phyloP scores from a whole-genome alignment of 2,329 filamentous ascomycete species.

The Curvularia sp. region DNA sequence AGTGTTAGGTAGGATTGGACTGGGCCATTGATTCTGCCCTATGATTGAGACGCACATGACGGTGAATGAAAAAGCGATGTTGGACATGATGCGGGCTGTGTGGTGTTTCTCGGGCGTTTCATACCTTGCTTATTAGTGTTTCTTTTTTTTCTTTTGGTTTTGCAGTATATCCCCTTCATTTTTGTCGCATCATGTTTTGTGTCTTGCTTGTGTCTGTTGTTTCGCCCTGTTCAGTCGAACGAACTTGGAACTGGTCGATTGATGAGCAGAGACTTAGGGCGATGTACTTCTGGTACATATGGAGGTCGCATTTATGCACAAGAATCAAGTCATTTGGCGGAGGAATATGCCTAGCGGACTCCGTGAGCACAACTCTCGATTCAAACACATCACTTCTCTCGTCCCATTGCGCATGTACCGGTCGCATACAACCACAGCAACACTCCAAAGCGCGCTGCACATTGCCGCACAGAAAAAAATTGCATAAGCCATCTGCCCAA shows the following conservation, averaged over 20 bases:
- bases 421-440: background rate
- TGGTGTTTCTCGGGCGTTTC: background rate
- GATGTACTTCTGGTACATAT: background rate
- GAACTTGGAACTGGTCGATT: background rate
- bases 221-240: background rate
- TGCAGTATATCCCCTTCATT: background rate
- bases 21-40: background rate
- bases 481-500: background rate
- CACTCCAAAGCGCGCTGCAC: background rate
- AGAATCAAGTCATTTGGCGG: background rate
- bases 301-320: background rate
- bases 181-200: background rate
- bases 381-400: background rate
- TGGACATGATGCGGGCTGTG: background rate
- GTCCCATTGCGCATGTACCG: background rate
- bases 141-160: background rate
- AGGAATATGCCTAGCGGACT: background rate
- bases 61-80: background rate
- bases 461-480: background rate
- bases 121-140: background rate
- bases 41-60: background rate
- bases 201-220: background rate
- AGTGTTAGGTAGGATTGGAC: too few relatives aligned
- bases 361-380: background rate
- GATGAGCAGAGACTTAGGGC: too few relatives aligned